These are phyloP conservation scores for Cordyceps sp. DNA, from an alignment of 2,329 filamentous ascomycete genomes.

Conservation along the genomic window DNA sequence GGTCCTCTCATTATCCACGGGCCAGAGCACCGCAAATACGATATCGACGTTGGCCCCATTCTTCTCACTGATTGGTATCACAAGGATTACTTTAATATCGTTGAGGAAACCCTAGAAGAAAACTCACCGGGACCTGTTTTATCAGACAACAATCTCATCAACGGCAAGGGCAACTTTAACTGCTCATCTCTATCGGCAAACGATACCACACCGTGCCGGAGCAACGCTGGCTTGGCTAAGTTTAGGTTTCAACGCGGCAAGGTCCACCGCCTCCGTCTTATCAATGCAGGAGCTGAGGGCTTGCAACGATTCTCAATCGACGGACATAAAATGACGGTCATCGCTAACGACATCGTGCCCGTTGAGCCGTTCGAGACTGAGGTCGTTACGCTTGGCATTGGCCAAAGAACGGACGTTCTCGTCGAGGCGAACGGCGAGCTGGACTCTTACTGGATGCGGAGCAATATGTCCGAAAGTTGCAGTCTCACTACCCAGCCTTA, in stretches of 20 bases:
- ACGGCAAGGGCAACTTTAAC: conserved; percentile 43
- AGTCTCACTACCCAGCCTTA: conserved; percentile 27
- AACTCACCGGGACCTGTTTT: conserved; percentile 17
- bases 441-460: conserved; percentile 41
- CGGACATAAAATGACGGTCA: conserved; percentile 44
- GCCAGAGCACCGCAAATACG: conserved; percentile 30
- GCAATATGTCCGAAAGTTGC: conserved; percentile 30
- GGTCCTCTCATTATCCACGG: conserved; percentile 48
- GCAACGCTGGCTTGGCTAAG: conserved; percentile 30
- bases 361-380: conserved; percentile 45
- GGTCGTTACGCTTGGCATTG: conserved; percentile 43
- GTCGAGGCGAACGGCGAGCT: conserved; percentile 29
- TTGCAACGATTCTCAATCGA: conserved; percentile 40
- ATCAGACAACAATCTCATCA: conserved; percentile 44
- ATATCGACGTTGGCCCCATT: conserved; percentile 44
- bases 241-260: conserved; percentile 35
- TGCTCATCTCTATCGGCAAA: conserved; percentile 20
- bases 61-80: conserved; percentile 46
- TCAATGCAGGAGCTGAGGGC: conserved; percentile 37
- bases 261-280: conserved; percentile 39
- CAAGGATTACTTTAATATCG: conserved; percentile 26
- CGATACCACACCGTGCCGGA: conserved; percentile 26
- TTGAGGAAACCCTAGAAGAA: conserved; percentile 26
- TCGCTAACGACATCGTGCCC: conserved; percentile 46
- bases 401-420: conserved; percentile 30